Base-by-base conservation (phyloP, 805 yeast genomes). In the Jamesozyma lodderae region DNA sequence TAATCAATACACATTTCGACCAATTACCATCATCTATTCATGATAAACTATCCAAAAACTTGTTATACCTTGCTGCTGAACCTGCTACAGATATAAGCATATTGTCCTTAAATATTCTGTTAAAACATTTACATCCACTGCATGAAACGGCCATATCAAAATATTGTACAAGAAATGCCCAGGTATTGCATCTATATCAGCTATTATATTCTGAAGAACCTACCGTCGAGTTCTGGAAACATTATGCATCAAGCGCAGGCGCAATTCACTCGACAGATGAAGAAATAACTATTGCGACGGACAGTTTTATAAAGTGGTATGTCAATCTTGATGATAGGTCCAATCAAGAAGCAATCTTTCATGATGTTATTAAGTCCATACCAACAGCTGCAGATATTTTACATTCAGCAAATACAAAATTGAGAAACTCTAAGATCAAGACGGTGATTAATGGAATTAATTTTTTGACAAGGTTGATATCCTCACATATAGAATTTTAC, bases 51-150 rank as follows among this genome's bases (percentile, higher is more conserved):
- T n/a, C 31, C 6, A 17, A 26, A 6, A 33, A 19, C 4, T 36
- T 44, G 20, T 45, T 81, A 21, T 56, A 90, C 28, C 55, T 85
- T 17, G 55, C 79, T 0, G 76, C 78, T 1, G 95, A 85, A 52
- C 66, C 76, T 3, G 72, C 80, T 40, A 81, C 73, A 41, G 70
- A 64, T 36, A 28, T 40, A 6, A 36, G 38, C 17, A 2, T 17
- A 13, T 15, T 36, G 23, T 28, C 43, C 5, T 24, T 32, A 4
- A 20, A 8, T 6, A 32, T 33, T 6, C 20, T 38, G 18, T 13
- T n/a, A 5, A 19, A 18, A 29, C 19, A 21, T 20, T 19, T 24
- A 5, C 13, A 15, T 15, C 35, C 20, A 20, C 14, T 10, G 15
- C 8, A 15, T 7, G 7, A 16, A 17, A n/a, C n/a, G n/a, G n/a